Conservation (phyloP, 495 filamentous ascomycete genomes). For the Aspergillus asperescens region DNA sequence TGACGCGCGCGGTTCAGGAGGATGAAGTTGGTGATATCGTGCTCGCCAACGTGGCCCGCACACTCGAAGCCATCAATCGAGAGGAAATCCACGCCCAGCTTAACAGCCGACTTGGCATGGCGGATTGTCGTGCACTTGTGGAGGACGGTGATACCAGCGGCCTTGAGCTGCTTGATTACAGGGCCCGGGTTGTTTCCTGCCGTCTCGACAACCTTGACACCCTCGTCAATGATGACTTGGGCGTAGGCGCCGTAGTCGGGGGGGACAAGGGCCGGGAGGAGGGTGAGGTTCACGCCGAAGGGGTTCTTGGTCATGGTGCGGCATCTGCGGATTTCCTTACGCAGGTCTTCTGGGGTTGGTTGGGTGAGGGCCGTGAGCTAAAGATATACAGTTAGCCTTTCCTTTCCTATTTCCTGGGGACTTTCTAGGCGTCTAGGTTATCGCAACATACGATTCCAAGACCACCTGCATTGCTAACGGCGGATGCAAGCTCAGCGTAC, state of each 20-base stretch:
- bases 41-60: constrained; percentile 92
- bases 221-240: constrained; percentile 87
- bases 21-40: constrained; percentile 97
- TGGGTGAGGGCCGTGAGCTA: constrained; percentile 87
- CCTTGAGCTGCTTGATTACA: constrained; percentile 84
- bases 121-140: constrained; percentile 98
- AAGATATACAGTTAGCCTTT: constrained; percentile 14
- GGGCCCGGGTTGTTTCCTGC: constrained; percentile 92
- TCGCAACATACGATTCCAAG: constrained; percentile 64
- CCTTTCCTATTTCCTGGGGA: background rate
- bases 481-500: constrained; percentile 86
- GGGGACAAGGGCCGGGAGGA: constrained; percentile 82
- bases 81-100: constrained; percentile 93
- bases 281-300: constrained; percentile 94
- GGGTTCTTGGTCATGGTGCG: constrained; percentile 78
- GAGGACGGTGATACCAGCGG: constrained; percentile 68
- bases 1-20: constrained; percentile 82
- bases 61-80: constrained; percentile 98
- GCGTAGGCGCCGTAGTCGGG: constrained; percentile 93
- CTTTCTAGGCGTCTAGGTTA: too few relatives aligned
- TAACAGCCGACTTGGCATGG: constrained; percentile 86
- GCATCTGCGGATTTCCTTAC: constrained; percentile 87
- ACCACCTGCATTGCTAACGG: constrained; percentile 92
- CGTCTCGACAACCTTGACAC: constrained; percentile 91
- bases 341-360: constrained; percentile 86